Evolutionary conservation across 441 rosid genomes (phyloP).

Genomic region (Biscutella laevigata): DNA sequence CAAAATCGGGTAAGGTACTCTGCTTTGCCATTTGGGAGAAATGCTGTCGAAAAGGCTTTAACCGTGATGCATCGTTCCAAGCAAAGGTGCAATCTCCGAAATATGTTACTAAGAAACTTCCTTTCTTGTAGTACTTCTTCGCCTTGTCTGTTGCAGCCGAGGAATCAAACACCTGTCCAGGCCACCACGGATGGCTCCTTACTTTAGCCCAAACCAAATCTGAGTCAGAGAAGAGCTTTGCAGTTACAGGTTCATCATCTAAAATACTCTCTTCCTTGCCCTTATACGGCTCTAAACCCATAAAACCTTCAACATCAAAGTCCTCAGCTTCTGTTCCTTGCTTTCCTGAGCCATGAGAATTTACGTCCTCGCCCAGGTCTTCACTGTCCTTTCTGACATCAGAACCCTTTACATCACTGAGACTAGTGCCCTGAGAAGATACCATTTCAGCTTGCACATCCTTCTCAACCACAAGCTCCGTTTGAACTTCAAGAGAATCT

Average conservation of each 20-base stretch:
- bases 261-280: neutral
- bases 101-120: conserved; percentile 50
- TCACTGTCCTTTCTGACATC: neutral
- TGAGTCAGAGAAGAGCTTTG: conserved; percentile 25
- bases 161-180: conserved; percentile 60
- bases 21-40: conserved; percentile 61
- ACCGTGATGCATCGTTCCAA: conserved; percentile 51
- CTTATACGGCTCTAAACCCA: conserved; percentile 26
- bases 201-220: conserved; percentile 91
- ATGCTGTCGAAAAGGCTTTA: conserved; percentile 55
- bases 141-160: conserved; percentile 55
- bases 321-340: conserved; percentile 23
- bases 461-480: conserved; percentile 6
- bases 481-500: conserved; percentile 3
- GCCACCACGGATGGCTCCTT: conserved; percentile 96
- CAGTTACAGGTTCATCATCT: conserved; percentile 16
- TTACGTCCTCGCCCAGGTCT: conserved; percentile 3
- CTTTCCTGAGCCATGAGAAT: conserved; percentile 9
- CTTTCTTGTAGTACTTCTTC: conserved; percentile 49
- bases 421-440: conserved; percentile 10
- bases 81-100: conserved; percentile 74
- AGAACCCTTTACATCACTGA: conserved; percentile 6
- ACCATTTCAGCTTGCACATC: conserved; percentile 9
- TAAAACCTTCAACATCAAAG: conserved; percentile 18
- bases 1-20: conserved; percentile 38